Evolutionary conservation across 257 asterid species (phyloP).

Genomic region (Lycium ferocissimum): DNA sequence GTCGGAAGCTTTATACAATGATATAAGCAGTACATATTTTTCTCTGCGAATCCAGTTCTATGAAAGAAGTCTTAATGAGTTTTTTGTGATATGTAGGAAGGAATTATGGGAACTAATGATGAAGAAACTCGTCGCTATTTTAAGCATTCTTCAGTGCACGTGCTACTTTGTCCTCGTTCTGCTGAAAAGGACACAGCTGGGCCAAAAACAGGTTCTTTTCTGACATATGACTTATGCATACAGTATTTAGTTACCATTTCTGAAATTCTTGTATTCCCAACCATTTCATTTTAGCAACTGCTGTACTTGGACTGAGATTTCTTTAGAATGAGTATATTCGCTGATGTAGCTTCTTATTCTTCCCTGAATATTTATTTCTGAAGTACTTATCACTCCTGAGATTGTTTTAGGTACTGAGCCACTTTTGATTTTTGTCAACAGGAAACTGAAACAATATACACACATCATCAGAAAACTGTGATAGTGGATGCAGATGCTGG

Average conservation of each 20-base stretch:
- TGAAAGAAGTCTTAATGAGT: conserved; percentile 15
- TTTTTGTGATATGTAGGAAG: conserved; percentile 60
- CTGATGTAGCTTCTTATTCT: neutral
- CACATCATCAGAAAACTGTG: conserved; percentile 95
- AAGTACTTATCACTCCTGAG: conserved; percentile 21
- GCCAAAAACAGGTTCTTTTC: conserved; percentile 52
- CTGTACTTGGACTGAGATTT: neutral
- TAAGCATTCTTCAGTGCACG: conserved; percentile 91
- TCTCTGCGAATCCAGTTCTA: neutral
- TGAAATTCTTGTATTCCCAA: neutral
- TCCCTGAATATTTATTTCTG: neutral
- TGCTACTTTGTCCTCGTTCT: conserved; percentile 76
- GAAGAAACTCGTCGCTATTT: conserved; percentile 91
- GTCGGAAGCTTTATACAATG: neutral
- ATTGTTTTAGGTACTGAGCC: conserved; percentile 15
- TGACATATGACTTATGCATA: conserved; percentile 18
- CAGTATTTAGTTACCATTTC: neutral
- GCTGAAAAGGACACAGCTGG: conserved; percentile 89
- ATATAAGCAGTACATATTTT: neutral
- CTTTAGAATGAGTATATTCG: neutral
- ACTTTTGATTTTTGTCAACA: conserved; percentile 42
- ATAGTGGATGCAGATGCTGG: conserved; percentile 77
- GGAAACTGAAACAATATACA: conserved; percentile 93
- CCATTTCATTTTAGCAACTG: neutral
- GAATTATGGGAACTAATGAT: conserved; percentile 80